Conservation (phyloP, 495 filamentous ascomycete genomes). For the Penicillium paradoxum region DNA sequence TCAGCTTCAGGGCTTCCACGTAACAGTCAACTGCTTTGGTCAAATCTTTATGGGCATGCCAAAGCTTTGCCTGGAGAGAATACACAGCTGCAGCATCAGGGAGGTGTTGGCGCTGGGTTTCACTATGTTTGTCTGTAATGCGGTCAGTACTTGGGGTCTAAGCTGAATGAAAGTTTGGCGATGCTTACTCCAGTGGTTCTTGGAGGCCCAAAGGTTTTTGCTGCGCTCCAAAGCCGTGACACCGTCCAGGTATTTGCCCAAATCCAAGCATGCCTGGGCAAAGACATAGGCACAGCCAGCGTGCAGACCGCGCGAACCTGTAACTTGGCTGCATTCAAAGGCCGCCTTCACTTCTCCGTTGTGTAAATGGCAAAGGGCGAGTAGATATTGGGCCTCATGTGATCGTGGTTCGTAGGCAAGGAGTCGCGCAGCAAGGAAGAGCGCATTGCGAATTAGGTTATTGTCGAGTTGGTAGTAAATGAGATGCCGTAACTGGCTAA, state of each 20-base stretch:
- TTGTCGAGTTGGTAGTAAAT: constrained; percentile 95
- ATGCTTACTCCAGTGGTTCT: constrained; percentile 64
- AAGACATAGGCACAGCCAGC: constrained; percentile 88
- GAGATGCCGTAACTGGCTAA: constrained; percentile 72
- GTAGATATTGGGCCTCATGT: constrained; percentile 74
- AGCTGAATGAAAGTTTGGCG: constrained; percentile 3
- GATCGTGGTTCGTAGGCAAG: constrained; percentile 74
- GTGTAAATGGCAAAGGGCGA: constrained; percentile 77
- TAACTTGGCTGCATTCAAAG: constrained; percentile 62
- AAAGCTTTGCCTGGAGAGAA: constrained; percentile 83
- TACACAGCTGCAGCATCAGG: constrained; percentile 80
- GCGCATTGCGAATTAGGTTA: constrained; percentile 76
- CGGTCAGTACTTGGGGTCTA: background rate
- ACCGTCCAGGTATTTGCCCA: constrained; percentile 75
- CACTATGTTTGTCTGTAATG: constrained; percentile 60
- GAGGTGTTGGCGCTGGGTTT: constrained; percentile 56
- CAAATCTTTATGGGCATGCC: constrained; percentile 71
- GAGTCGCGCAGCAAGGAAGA: constrained; percentile 85
- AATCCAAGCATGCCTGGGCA: constrained; percentile 77
- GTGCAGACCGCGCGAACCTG: constrained; percentile 62
- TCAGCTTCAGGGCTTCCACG: constrained; percentile 79
- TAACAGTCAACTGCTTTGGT: constrained; percentile 78
- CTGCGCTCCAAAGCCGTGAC: constrained; percentile 74
- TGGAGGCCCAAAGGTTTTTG: constrained; percentile 62
- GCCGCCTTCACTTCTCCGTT: constrained; percentile 71